Conservation (phyloP, 1,284 basidiomycete genomes). For the Cerioporus squamosus region DNA sequence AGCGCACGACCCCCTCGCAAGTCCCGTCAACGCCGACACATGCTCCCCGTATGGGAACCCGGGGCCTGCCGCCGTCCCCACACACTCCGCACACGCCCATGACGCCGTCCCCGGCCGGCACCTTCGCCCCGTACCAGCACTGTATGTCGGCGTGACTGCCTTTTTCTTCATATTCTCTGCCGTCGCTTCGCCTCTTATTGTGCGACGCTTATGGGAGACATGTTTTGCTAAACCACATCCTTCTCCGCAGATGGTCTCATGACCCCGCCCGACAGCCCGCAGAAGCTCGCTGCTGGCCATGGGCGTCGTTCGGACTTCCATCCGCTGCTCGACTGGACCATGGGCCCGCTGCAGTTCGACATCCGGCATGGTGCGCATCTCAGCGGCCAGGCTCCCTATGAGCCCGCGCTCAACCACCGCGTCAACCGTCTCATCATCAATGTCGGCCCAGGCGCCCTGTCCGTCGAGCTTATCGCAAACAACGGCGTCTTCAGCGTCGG, state of each 20-base stretch:
- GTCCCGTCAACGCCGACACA: slow-evolving; percentile 15
- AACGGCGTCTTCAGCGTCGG: slow-evolving; percentile 12
- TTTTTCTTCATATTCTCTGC: not conserved
- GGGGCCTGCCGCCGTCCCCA: slow-evolving; percentile 7
- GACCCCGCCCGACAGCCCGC: slow-evolving; percentile 32
- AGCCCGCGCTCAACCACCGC: slow-evolving; percentile 17
- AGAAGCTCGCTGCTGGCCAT: slow-evolving; percentile 11
- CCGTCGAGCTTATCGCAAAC: slow-evolving; percentile 5
- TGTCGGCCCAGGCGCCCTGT: slow-evolving; percentile 9
- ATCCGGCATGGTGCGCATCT: slow-evolving; percentile 12
- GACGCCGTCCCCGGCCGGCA: slow-evolving; percentile 6
- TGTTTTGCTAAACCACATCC: slow-evolving; percentile 1
- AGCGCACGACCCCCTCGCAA: slow-evolving; percentile 7
- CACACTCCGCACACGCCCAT: slow-evolving; percentile 10
- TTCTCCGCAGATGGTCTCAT: slow-evolving; percentile 29
- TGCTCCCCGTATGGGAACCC: slow-evolving; percentile 18
- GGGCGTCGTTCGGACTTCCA: slow-evolving; percentile 15
- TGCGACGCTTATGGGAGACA: slow-evolving; percentile 22
- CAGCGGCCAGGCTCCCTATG: not conserved
- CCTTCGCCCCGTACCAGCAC: slow-evolving; percentile 7
- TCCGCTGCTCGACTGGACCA: slow-evolving; percentile 16
- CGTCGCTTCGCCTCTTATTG: slow-evolving; percentile 3
- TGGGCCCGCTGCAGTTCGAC: slow-evolving; percentile 13
- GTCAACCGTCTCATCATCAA: slow-evolving; percentile 6
- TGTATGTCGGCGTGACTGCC: slow-evolving; percentile 19